These are phyloP conservation scores for Vaccinium myrtillus DNA, from an alignment of 148 eudicot genomes.

Conservation along the genomic window DNA sequence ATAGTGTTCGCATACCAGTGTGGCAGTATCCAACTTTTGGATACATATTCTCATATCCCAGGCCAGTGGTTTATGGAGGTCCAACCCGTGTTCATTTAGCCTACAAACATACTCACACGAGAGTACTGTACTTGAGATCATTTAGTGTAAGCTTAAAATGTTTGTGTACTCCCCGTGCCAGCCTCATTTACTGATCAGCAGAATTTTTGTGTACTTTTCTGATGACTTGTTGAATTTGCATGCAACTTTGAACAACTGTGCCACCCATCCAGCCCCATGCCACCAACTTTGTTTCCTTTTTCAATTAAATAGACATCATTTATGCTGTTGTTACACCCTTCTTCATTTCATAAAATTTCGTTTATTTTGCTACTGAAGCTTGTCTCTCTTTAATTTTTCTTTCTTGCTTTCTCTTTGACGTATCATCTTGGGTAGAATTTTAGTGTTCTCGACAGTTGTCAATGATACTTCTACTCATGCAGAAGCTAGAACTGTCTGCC, in stretches of 20 bases:
- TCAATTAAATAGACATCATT: background rate
- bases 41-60: background rate
- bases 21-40: background rate
- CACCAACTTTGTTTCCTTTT: background rate
- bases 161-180: background rate
- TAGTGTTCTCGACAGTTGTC: background rate
- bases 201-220: background rate
- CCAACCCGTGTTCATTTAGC: background rate
- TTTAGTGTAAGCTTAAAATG: background rate
- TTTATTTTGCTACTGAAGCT: background rate
- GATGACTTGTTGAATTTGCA: constrained; percentile 2
- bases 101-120: background rate
- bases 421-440: background rate
- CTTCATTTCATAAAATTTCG: background rate
- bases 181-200: background rate
- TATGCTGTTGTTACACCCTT: background rate
- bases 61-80: background rate
- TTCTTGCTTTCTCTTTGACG: constrained; percentile 6
- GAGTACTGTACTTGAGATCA: background rate
- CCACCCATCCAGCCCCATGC: background rate
- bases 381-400: background rate
- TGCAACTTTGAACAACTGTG: background rate
- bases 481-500: background rate
- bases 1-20: background rate
- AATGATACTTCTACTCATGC: background rate